Evolutionary conservation across 2,329 filamentous ascomycete genomes (phyloP).

Genomic region (Escovopsis sp.): DNA sequence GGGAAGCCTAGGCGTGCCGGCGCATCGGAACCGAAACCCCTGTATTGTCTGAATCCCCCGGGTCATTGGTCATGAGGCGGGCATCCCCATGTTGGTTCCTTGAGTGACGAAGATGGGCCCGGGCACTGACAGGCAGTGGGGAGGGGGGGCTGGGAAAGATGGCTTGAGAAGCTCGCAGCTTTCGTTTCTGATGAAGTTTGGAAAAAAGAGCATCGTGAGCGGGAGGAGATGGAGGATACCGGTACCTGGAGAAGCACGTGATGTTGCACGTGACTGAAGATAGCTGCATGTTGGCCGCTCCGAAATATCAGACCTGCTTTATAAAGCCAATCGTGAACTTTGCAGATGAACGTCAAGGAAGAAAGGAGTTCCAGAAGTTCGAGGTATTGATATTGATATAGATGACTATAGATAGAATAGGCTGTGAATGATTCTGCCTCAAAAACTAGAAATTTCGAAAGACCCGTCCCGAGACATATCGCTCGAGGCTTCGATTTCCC

Average conservation of each 20-base stretch:
- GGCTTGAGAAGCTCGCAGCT: slow-evolving; percentile 1
- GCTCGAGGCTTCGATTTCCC: too few relatives aligned
- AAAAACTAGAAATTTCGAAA: neutral
- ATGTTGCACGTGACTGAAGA: too few relatives aligned
- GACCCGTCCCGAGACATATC: neutral
- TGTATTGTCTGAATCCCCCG: slow-evolving; percentile 29
- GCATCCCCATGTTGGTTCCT: slow-evolving; percentile 16
- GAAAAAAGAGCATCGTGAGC: neutral
- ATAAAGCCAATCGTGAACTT: too few relatives aligned
- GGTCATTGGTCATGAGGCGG: slow-evolving; percentile 29
- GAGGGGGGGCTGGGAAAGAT: slow-evolving; percentile 2
- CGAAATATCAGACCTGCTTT: too few relatives aligned
- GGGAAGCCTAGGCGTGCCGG: slow-evolving; percentile 12
- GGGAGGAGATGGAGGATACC: too few relatives aligned
- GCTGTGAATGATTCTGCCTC: neutral
- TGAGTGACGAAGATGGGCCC: neutral
- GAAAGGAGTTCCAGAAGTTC: too few relatives aligned
- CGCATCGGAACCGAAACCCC: slow-evolving; percentile 24
- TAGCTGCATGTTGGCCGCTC: too few relatives aligned
- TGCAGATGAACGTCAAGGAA: too few relatives aligned
- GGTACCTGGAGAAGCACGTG: too few relatives aligned
- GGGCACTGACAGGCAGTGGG: neutral
- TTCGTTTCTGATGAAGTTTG: neutral
- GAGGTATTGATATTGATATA: neutral
- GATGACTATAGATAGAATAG: neutral